A percentile compares a stretch with the other conserved stretches of the same genome.
phyloP scores from a whole-genome alignment of 1,284 basidiomycete species.

The Ganoderma lingzhi region DNA sequence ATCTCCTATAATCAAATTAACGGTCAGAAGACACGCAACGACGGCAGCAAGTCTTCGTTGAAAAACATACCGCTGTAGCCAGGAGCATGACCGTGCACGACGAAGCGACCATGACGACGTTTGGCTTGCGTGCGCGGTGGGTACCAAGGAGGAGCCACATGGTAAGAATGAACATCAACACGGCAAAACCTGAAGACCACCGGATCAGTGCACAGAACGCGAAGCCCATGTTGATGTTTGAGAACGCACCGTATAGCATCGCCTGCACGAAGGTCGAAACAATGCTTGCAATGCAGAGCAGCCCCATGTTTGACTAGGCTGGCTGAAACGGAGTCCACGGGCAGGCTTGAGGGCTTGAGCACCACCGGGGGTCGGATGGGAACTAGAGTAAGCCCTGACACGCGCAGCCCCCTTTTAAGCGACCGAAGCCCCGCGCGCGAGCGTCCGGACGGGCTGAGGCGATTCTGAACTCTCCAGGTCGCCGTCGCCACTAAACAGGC shows the following conservation, averaged over 20 bases:
- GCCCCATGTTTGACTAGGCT: conserved; percentile 6
- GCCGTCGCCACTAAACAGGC: neutral
- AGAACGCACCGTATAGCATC: conserved; percentile 36
- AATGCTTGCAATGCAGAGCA: conserved; percentile 26
- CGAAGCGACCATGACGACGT: conserved; percentile 23
- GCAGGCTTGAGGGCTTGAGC: neutral
- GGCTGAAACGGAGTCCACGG: neutral
- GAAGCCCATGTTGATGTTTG: no score
- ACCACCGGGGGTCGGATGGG: conserved; percentile 2
- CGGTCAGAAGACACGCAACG: neutral
- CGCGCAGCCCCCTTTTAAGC: no score
- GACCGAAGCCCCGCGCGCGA: neutral
- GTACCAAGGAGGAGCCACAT: conserved; percentile 37
- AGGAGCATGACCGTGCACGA: conserved; percentile 30
- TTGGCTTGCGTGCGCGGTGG: conserved; percentile 22
- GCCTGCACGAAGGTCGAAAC: conserved; percentile 34
- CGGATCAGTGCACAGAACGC: neutral
- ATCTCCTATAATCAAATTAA: conserved; percentile 30
- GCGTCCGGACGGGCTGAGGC: conserved; percentile 5
- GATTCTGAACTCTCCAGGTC: conserved; percentile 1
- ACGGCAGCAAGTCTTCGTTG: neutral
- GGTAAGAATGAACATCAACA: conserved; percentile 35
- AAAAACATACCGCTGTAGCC: conserved; percentile 34
- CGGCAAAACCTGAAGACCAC: conserved; percentile 32
- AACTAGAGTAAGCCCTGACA: neutral